Conservation (phyloP, 768 basidiomycete species). For the Lactarius sp. region DNA sequence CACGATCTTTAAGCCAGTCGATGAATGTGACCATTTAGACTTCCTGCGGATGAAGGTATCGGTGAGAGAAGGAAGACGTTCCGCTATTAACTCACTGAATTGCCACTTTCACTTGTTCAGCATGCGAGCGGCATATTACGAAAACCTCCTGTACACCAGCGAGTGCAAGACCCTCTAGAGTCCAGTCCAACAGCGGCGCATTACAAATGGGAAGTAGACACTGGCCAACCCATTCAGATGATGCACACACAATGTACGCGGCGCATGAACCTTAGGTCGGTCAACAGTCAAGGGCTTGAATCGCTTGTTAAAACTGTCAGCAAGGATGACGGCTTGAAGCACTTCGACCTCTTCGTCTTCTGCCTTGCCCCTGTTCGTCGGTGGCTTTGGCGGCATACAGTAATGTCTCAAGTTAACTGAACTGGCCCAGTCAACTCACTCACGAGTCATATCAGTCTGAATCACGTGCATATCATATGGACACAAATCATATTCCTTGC, state of each 20-base stretch:
- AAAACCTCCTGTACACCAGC: conserved; percentile 96
- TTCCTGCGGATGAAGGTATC: conserved; percentile 41
- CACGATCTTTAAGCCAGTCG: conserved; percentile 74
- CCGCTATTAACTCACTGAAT: conserved; percentile 57
- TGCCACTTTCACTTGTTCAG: conserved; percentile 77
- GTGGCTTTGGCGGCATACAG: conserved; percentile 63
- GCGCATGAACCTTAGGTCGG: conserved; percentile 66
- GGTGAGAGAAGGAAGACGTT: neutral
- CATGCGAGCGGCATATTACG: conserved; percentile 89
- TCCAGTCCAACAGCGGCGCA: conserved; percentile 91
- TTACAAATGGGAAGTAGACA: conserved; percentile 94
- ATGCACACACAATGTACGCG: conserved; percentile 17
- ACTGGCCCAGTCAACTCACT: neutral
- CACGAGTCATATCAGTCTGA: neutral
- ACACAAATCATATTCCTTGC: conserved; percentile 7
- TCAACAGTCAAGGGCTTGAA: conserved; percentile 86
- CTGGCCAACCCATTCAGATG: conserved; percentile 36
- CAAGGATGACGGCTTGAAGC: conserved; percentile 90
- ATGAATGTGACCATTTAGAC: conserved; percentile 81
- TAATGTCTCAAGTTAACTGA: too few relatives aligned
- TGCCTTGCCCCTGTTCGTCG: conserved; percentile 56
- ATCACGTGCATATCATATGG: neutral
- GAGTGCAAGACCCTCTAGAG: conserved; percentile 90
- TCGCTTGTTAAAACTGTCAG: conserved; percentile 93
- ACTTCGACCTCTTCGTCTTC: conserved; percentile 75